Evolutionary conservation across 176 grass and related monocot genomes (phyloP).

Genomic region (Tillandsia fasciculata): DNA sequence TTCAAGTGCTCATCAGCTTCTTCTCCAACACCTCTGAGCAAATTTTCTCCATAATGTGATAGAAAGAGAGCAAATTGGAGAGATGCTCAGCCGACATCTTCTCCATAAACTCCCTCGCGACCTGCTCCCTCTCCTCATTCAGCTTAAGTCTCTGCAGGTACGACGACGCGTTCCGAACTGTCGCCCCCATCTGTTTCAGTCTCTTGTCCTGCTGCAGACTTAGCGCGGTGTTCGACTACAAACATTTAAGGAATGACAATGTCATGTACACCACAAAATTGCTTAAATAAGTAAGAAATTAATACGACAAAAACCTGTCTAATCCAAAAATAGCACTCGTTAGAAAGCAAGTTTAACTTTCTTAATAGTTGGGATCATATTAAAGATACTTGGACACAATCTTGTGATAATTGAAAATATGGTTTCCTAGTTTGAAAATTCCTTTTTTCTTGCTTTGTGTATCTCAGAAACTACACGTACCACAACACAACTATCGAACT

Average conservation of each 20-base stretch:
- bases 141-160: conserved; percentile 60
- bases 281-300: too few species aligned
- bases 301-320: too few species aligned
- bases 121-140: conserved; percentile 39
- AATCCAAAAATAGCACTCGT: too few species aligned
- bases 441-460: too few species aligned
- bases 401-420: too few species aligned
- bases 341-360: too few species aligned
- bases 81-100: conserved; percentile 63
- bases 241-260: neutral
- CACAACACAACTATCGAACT: too few species aligned
- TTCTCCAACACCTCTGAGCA: conserved; percentile 62
- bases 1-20: conserved; percentile 38
- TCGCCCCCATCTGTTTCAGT: conserved; percentile 96
- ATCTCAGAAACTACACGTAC: too few species aligned
- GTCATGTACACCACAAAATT: too few species aligned
- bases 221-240: conserved; percentile 55
- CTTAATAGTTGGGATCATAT: too few species aligned
- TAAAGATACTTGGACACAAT: too few species aligned
- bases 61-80: conserved; percentile 60
- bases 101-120: conserved; percentile 58
- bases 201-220: conserved; percentile 83
- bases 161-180: conserved; percentile 73
- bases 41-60: conserved; percentile 59
- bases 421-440: too few species aligned